Conservation (phyloP, 768 basidiomycete species). For the Sporobolomyces phaffii region DNA sequence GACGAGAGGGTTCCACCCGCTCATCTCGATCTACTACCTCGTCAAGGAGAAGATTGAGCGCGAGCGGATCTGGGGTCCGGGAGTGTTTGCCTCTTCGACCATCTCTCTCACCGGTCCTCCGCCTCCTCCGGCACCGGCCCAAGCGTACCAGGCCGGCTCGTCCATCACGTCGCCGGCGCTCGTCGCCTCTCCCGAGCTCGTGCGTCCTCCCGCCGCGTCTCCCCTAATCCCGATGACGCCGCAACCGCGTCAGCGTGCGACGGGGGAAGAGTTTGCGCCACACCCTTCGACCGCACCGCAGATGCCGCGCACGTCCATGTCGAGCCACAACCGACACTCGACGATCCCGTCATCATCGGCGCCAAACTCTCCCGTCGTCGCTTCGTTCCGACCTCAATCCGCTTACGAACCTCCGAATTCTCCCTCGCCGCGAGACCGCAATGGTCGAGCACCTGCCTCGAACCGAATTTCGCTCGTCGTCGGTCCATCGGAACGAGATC, state of each 20-base stretch:
- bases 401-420: constrained; percentile 23
- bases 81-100: constrained; percentile 88
- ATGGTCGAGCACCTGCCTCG: not conserved
- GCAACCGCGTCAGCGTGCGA: constrained; percentile 35
- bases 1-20: constrained; percentile 84
- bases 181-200: constrained; percentile 3
- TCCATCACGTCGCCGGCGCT: not conserved
- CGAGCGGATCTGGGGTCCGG: constrained; percentile 86
- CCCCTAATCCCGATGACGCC: constrained; percentile 33
- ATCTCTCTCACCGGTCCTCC: constrained; percentile 50
- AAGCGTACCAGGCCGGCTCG: constrained; percentile 35
- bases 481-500: constrained; percentile 4
- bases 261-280: constrained; percentile 26
- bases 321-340: not conserved
- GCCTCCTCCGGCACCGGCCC: constrained; percentile 34
- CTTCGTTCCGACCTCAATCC: constrained; percentile 2
- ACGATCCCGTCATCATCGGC: not conserved
- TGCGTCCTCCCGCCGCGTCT: constrained; percentile 9
- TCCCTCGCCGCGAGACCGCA: constrained; percentile 23
- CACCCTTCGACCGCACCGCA: constrained; percentile 20
- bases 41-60: constrained; percentile 92
- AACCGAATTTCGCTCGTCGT: constrained; percentile 26
- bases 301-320: not conserved
- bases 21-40: constrained; percentile 93
- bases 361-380: not conserved